Evolutionary conservation across 768 basidiomycete genomes (phyloP), one percentile per base, ranked within the genome.

Genomic region (Suillus paluster): DNA sequence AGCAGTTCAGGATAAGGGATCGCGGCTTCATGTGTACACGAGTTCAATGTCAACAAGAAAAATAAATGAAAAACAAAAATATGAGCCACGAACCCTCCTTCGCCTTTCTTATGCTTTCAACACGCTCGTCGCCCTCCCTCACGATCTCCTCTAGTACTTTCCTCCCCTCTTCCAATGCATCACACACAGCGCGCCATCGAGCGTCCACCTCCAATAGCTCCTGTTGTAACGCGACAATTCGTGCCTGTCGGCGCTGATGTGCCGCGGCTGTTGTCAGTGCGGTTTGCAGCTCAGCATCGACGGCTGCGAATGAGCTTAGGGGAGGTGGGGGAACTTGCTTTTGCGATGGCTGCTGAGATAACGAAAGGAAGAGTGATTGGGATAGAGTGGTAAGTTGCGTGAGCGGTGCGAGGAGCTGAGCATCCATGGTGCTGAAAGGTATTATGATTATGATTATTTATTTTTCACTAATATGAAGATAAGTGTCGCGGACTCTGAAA

Each of bases 1-100:
- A 95, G 81, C 12, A 95, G 80, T 68, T 93, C 91, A 4, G 91
- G 89, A 70, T 93, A 93, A 4, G 91, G 90, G 61, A 94, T 88
- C 12, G 92, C 81, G 9, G 86, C 92, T 95, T 61, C 19, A 63
- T 41, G 44, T 12, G 23, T 33, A 25, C 36, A 41, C 15, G 10
- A 45, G 62, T 59, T 48, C 34, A 33, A 15, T 30, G 52, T 36
- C 33, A 52, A 41, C 44, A 52, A 21, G 11, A 60, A 53, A 49
- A 10, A 65, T 52, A 19, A n/a, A 39, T 53, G 25, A 33, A 63
- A 63, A 7, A 41, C 5, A 17, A 30, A 39, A 12, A 25, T 7
- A 39, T 25, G 21, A 38, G 39, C 11, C 25, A 67, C 81, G 58
- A 57, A 91, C 93, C 90, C 73, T 85, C 82, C 71, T 86, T 87